Percentiles rank a stretch among this genome's conserved stretches.
These are phyloP conservation scores for Pseudomonodictys pantanalensis DNA, from an alignment of 495 filamentous ascomycete species.

Conservation along the genomic window DNA sequence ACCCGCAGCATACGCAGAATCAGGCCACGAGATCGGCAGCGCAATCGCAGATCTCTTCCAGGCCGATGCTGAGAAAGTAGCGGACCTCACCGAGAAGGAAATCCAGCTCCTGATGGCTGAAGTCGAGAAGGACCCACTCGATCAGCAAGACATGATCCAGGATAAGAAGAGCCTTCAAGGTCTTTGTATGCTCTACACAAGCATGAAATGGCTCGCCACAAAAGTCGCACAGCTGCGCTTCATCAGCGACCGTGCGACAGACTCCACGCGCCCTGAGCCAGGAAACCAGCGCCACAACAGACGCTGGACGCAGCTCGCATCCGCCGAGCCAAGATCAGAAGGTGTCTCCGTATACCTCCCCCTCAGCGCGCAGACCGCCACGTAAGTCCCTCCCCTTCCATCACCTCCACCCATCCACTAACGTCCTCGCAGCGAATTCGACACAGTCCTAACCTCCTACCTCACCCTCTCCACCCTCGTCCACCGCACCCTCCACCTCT, in stretches of 20 bases:
- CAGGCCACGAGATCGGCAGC: slow-evolving; percentile 61
- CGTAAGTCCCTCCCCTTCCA: slow-evolving; percentile 46
- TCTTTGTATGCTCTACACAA: slow-evolving; percentile 85
- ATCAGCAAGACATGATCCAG: slow-evolving; percentile 76
- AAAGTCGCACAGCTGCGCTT: slow-evolving; percentile 73
- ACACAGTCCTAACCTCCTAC: slow-evolving; percentile 76
- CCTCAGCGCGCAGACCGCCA: slow-evolving; percentile 79
- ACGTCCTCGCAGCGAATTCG: slow-evolving; percentile 63
- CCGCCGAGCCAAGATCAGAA: slow-evolving; percentile 56
- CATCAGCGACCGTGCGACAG: slow-evolving; percentile 53
- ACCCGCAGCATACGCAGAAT: slow-evolving; percentile 67
- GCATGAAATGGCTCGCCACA: slow-evolving; percentile 94
- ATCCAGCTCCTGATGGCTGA: slow-evolving; percentile 61
- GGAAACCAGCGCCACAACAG: slow-evolving; percentile 49
- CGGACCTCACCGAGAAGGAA: slow-evolving; percentile 51
- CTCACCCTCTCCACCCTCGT: slow-evolving; percentile 71
- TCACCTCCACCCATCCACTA: not conserved
- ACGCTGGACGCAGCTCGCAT: slow-evolving; percentile 75
- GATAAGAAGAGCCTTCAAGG: slow-evolving; percentile 82
- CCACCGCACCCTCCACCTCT: slow-evolving; percentile 80
- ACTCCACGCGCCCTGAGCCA: slow-evolving; percentile 44
- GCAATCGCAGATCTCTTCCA: slow-evolving; percentile 63
- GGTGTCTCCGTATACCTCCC: slow-evolving; percentile 75
- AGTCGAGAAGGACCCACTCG: slow-evolving; percentile 62
- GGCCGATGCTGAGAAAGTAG: slow-evolving; percentile 34